Percentiles rank a stretch among this genome's conserved stretches.
Conservation (phyloP, 1,284 basidiomycete genomes). For the Sutorius eximius region DNA sequence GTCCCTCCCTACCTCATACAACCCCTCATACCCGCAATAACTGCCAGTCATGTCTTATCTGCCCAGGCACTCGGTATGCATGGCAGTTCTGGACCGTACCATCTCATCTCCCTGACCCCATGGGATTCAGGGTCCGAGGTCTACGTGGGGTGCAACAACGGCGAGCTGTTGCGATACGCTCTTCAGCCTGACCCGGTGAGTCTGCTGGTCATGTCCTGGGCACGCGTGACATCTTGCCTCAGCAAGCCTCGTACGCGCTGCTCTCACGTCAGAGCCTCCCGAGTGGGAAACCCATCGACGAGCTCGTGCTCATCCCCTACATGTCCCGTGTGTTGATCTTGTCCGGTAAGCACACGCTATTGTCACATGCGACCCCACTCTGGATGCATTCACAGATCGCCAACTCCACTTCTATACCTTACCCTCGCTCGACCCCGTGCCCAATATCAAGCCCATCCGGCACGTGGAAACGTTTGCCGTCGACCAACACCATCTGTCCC, state of each 20-base stretch:
- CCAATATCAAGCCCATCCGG: constrained; percentile 71
- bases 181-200: constrained; percentile 56
- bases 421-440: constrained; percentile 74
- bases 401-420: constrained; percentile 79
- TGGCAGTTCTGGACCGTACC: constrained; percentile 19
- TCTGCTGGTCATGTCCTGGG: background rate
- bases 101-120: constrained; percentile 1
- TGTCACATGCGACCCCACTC: background rate
- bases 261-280: constrained; percentile 67
- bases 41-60: constrained; percentile 35
- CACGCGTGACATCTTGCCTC: background rate
- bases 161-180: constrained; percentile 66
- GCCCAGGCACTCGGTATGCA: constrained; percentile 52
- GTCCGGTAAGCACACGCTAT: constrained; percentile 49
- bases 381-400: constrained; percentile 50
- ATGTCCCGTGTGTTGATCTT: constrained; percentile 70
- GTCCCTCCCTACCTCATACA: constrained; percentile 64
- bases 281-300: constrained; percentile 65
- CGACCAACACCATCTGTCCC: constrained; percentile 72
- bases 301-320: constrained; percentile 76
- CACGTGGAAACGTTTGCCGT: constrained; percentile 78
- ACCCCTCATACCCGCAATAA: constrained; percentile 46
- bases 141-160: constrained; percentile 72
- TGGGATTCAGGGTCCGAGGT: constrained; percentile 59
- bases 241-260: constrained; percentile 66